Conservation (phyloP, 2,329 filamentous ascomycete genomes). For the Scopulariopsis brevicaulis region DNA sequence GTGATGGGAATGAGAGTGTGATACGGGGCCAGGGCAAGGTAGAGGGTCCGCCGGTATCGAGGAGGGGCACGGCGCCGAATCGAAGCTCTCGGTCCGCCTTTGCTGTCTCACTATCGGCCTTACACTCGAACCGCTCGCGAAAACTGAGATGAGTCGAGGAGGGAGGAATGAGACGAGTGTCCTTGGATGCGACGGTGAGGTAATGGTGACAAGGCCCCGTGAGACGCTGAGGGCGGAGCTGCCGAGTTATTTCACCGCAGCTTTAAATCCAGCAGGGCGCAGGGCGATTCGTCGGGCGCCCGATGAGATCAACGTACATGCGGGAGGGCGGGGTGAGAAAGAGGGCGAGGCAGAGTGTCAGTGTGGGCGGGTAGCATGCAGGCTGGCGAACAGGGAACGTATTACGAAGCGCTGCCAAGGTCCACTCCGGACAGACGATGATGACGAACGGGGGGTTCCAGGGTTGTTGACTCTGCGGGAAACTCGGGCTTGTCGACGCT, state of each 20-base stretch:
- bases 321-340: not conserved
- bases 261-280: not conserved
- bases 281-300: not conserved
- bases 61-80: no score
- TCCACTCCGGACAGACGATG: not conserved
- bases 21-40: no score
- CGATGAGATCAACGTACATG: not conserved
- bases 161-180: not conserved
- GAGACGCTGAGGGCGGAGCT: not conserved
- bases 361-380: not conserved
- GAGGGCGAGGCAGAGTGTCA: not conserved
- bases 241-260: not conserved
- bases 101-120: no score
- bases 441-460: not conserved
- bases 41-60: no score
- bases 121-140: not conserved
- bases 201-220: not conserved
- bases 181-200: not conserved
- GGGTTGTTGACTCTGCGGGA: not conserved
- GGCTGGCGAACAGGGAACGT: not conserved
- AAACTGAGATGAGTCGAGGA: not conserved
- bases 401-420: not conserved
- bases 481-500: not conserved
- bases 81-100: no score
- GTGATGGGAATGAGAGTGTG: no score